Conservation (phyloP, 164 flowering plant species). For the Echeveria elegans region DNA sequence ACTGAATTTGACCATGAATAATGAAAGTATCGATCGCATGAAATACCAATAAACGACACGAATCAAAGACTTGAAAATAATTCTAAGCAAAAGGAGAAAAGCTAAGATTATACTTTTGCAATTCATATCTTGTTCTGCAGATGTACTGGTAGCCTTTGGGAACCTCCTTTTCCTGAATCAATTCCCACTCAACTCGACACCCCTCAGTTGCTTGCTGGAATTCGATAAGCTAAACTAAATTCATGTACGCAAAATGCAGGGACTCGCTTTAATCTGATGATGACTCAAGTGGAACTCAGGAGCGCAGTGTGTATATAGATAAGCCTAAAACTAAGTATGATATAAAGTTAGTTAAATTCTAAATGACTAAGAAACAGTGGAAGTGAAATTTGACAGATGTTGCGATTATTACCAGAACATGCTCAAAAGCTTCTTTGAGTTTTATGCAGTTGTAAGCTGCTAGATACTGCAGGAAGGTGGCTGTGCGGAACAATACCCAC, state of each 20-base stretch:
- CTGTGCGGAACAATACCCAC: background rate
- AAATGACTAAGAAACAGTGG: background rate
- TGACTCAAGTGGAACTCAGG: background rate
- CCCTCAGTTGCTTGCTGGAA: background rate
- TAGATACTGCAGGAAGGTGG: background rate
- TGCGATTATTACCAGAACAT: background rate
- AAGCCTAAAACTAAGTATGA: background rate
- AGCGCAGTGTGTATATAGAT: background rate
- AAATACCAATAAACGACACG: slow-evolving; percentile 1
- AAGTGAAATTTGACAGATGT: background rate
- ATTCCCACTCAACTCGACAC: background rate
- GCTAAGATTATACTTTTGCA: background rate
- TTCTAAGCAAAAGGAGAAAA: background rate
- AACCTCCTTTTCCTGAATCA: slow-evolving; percentile 3
- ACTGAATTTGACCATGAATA: background rate
- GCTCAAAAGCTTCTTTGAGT: background rate
- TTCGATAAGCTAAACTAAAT: background rate
- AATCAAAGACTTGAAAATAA: background rate
- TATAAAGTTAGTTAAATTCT: background rate
- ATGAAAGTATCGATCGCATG: background rate
- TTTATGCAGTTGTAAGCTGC: background rate
- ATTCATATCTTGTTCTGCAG: slow-evolving; percentile 1
- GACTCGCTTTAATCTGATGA: background rate
- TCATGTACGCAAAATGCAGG: background rate
- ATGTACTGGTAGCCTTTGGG: background rate